Percentiles rank a stretch among this genome's conserved stretches.
phyloP scores from a whole-genome alignment of 441 rosid species.

The Pelargonium citronellum region DNA sequence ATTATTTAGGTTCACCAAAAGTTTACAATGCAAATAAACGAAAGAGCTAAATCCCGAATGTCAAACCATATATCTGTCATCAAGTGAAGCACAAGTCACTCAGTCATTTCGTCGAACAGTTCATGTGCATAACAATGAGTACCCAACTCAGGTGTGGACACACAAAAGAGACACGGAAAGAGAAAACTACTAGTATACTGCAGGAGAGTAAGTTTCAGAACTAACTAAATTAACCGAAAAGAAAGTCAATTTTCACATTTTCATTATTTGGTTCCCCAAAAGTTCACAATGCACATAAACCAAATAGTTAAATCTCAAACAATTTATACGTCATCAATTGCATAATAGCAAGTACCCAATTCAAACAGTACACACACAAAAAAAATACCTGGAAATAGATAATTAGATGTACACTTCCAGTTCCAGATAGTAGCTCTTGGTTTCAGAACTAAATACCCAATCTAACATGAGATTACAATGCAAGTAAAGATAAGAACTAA shows the following conservation, averaged over 20 bases:
- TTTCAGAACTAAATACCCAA: no score
- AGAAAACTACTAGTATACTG: background rate
- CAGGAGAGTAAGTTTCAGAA: background rate
- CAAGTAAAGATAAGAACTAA: background rate
- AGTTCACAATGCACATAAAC: no score
- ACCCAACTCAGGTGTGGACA: background rate
- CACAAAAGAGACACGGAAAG: background rate
- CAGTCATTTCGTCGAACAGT: conserved; percentile 3
- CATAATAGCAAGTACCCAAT: no score
- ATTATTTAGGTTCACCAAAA: background rate
- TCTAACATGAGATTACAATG: background rate
- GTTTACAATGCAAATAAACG: background rate
- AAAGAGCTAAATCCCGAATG: background rate
- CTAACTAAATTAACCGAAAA: no score
- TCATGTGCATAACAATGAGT: background rate
- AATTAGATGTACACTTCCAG: background rate
- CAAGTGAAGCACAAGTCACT: background rate
- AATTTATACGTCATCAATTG: no score
- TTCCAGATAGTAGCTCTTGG: no score
- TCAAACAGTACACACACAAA: no score
- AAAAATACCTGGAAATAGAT: no score
- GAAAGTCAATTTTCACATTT: no score
- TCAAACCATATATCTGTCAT: background rate
- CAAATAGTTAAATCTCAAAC: no score
- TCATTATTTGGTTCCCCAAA: no score